Evolutionary conservation across 192 early-diverging fungal species (phyloP), one percentile per base, ranked within the genome.

Genomic region (Ambispora gerdemannii): DNA sequence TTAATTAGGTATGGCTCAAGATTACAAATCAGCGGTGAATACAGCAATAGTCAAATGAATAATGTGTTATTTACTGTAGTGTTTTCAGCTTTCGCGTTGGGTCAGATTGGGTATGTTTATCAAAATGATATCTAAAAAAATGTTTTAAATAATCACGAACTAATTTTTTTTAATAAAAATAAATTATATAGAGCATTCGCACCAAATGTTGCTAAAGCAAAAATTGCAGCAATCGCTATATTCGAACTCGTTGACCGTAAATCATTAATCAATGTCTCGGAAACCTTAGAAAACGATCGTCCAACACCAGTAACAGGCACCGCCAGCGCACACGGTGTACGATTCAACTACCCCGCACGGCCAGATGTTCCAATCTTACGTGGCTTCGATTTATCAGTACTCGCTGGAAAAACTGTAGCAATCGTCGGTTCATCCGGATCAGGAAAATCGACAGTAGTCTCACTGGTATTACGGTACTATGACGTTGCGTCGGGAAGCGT

Each of bases 341-440:
- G 73, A 17, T 91, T 91, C 75, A 64, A 78, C 17, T 91, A 91
- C 56, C 90, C 90, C 32, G 78, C 87, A 24, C 81, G 90, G 20
- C 76, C 83, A 0, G 75, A 81, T n/a, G 80, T 84, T 22, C 67
- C 77, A 0, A 84, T 91, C 53, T 78, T 92, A 52, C 78, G 79
- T 56, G 87, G 87, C 20, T 72, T 89, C 61, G 73, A 75, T 22
- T 53, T 88, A 7, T 59, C 52, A 1, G 84, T 71, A 3, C 56
- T 72, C 3, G 74, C 89, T 11, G 89, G 90, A 31, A 72, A 80
- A 73, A 95, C 91, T 4, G 81, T 95, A 53, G 94, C 94, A 11
- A 74, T 95, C 58, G 93, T 94, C 1, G 94, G 94, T 25, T 80
- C 87, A n/a, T 90, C 89, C 0, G 93, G 93, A 8, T 93, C 89